Conservation (phyloP, 371 early-diverging fungal genomes). For the Lichtheimia ornata region DNA sequence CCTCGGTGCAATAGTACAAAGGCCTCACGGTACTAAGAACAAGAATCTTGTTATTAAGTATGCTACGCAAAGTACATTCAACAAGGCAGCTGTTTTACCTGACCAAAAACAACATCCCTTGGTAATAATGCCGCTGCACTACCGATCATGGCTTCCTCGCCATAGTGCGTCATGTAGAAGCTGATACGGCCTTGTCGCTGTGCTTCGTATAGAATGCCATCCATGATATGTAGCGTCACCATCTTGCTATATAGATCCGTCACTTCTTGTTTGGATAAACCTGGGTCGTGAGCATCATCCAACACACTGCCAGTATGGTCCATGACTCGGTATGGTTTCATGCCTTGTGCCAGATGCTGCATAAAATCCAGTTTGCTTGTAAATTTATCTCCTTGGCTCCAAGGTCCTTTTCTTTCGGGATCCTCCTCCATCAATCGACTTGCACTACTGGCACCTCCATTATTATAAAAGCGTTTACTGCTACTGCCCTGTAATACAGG, state of each 20-base stretch:
- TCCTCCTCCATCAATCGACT: no score
- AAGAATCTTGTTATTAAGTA: not conserved
- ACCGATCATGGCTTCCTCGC: conserved; percentile 96
- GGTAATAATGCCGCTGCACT: conserved; percentile 84
- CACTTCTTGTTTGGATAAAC: conserved; percentile 74
- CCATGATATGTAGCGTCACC: conserved; percentile 89
- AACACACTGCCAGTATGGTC: conserved; percentile 83
- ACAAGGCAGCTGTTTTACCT: conserved; percentile 44
- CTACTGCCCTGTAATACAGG: no score
- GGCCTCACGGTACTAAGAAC: conserved; percentile 89
- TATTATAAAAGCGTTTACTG: no score
- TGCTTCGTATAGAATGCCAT: conserved; percentile 93
- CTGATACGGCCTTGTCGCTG: conserved; percentile 97
- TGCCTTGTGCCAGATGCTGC: conserved; percentile 43
- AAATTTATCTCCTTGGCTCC: conserved; percentile 27
- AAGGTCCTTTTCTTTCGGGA: conserved; percentile 3
- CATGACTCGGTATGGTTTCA: conserved; percentile 93
- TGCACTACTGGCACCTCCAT: no score
- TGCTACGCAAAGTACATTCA: no score
- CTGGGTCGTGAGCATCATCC: conserved; percentile 74
- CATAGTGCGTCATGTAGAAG: conserved; percentile 98
- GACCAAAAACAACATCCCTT: conserved; percentile 90
- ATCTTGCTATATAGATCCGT: conserved; percentile 85
- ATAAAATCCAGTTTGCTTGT: conserved; percentile 43
- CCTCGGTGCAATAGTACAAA: conserved; percentile 93